A percentile compares a stretch with the other conserved stretches of the same genome.
Conservation (phyloP, 2,329 filamentous ascomycete species). For the Colletotrichum limetticola region DNA sequence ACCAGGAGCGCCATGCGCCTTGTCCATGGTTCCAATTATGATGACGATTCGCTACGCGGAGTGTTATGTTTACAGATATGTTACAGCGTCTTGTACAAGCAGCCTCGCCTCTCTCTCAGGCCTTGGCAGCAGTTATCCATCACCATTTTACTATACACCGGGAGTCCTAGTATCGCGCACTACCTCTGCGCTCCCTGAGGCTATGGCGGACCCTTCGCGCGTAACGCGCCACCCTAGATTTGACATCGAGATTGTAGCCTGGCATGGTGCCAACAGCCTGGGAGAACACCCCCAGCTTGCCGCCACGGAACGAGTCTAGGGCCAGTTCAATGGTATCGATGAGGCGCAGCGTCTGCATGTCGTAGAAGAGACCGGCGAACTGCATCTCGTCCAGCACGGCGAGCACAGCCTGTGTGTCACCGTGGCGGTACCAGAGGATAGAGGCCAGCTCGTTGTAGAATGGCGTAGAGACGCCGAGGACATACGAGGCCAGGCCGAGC, state of each 20-base stretch:
- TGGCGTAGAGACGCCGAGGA: slow-evolving; percentile 75
- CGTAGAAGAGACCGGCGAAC: slow-evolving; percentile 67
- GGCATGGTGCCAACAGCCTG: slow-evolving; percentile 32
- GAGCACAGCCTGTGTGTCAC: slow-evolving; percentile 66
- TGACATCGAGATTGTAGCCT: slow-evolving; percentile 33
- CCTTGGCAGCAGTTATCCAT: neutral
- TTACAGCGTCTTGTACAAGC: slow-evolving; percentile 5
- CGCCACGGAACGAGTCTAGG: slow-evolving; percentile 35
- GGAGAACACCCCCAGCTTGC: slow-evolving; percentile 29
- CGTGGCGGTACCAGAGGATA: slow-evolving; percentile 70
- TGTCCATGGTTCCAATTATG: neutral
- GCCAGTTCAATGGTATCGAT: slow-evolving; percentile 47
- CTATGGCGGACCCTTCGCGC: slow-evolving; percentile 14
- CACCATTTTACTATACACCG: too few relatives aligned
- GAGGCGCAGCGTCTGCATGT: slow-evolving; percentile 57
- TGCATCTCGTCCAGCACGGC: slow-evolving; percentile 74
- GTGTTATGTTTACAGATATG: neutral
- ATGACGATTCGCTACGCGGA: neutral
- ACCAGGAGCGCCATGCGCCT: neutral
- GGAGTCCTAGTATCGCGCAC: neutral
- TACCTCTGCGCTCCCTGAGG: neutral
- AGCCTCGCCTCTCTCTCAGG: neutral
- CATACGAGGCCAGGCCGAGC: slow-evolving; percentile 75
- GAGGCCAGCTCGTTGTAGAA: slow-evolving; percentile 76
- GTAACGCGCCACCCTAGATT: slow-evolving; percentile 22